Evolutionary conservation across 345 rosid genomes (phyloP).

Genomic region (Geranium brycei): DNA sequence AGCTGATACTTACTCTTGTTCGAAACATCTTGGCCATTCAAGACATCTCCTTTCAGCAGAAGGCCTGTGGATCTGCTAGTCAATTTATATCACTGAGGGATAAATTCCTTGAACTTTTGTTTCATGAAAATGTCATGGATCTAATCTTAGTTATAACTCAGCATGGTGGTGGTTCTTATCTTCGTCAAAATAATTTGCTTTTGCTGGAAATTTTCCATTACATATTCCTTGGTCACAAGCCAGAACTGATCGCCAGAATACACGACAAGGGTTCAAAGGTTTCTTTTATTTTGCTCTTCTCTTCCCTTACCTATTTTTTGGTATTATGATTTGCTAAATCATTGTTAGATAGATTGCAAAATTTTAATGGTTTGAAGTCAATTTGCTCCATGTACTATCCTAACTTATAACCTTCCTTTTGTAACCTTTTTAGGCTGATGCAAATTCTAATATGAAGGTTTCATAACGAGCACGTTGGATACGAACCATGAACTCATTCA

Average conservation of each 20-base stretch:
- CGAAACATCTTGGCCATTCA: constrained; percentile 82
- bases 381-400: not conserved
- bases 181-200: constrained; percentile 77
- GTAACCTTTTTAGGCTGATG: too few relatives aligned
- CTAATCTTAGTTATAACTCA: constrained; percentile 53
- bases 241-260: constrained; percentile 50
- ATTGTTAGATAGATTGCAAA: not conserved
- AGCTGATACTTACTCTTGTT: constrained; percentile 72
- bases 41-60: constrained; percentile 51
- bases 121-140: constrained; percentile 74
- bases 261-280: constrained; percentile 37
- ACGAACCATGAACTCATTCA: too few relatives aligned
- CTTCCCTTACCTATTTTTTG: not conserved
- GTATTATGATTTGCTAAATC: not conserved
- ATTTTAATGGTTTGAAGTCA: not conserved
- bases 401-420: too few relatives aligned
- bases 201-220: constrained; percentile 63
- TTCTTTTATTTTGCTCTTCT: constrained; percentile 7
- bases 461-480: too few relatives aligned
- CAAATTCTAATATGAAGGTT: too few relatives aligned
- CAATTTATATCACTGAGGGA: constrained; percentile 64
- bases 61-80: constrained; percentile 54
- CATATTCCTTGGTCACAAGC: constrained; percentile 65
- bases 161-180: constrained; percentile 41
- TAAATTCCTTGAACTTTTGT: constrained; percentile 60